phyloP scores from a whole-genome alignment of 2,329 filamentous ascomycete species.

The Microdochium nivale region DNA sequence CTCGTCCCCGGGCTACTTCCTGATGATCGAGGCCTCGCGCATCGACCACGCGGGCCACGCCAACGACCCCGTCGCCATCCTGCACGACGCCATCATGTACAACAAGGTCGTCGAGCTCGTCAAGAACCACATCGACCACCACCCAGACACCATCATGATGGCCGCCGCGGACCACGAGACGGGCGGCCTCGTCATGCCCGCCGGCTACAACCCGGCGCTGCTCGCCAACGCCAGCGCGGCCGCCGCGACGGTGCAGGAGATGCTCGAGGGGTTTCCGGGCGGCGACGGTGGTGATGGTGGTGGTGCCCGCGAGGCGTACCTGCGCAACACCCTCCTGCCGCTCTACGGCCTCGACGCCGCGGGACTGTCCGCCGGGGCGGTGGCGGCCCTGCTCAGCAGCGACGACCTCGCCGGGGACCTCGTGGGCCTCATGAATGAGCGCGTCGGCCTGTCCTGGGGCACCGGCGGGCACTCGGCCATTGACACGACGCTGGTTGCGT shows the following conservation, averaged over 20 bases:
- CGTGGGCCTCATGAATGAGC: conserved; percentile 15
- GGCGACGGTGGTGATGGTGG: too few relatives aligned
- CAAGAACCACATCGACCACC: conserved; percentile 25
- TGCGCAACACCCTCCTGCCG: too few relatives aligned
- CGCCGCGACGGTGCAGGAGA: conserved; percentile 1
- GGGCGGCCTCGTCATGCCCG: conserved; percentile 23
- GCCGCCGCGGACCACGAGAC: conserved; percentile 29
- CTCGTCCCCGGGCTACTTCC: conserved; percentile 25
- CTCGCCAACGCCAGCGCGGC: conserved; percentile 11
- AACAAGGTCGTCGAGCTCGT: conserved; percentile 24
- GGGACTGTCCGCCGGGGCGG: too few relatives aligned
- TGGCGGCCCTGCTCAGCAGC: too few relatives aligned
- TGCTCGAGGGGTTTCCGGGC: background rate
- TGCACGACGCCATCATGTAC: conserved; percentile 29
- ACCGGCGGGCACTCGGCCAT: conserved; percentile 26
- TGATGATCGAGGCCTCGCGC: conserved; percentile 25
- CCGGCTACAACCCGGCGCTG: conserved; percentile 21
- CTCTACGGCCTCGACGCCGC: too few relatives aligned
- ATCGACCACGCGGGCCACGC: conserved; percentile 31
- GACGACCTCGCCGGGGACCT: conserved; percentile 15
- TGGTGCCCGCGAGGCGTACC: too few relatives aligned
- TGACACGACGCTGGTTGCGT: conserved; percentile 24
- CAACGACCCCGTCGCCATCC: conserved; percentile 44
- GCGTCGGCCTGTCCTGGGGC: conserved; percentile 22
- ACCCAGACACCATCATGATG: conserved; percentile 25